A percentile compares a stretch with the other conserved stretches of the same genome.
These are phyloP conservation scores for Sclerotinia minor DNA, from an alignment of 2,329 filamentous ascomycete species.

Conservation along the genomic window DNA sequence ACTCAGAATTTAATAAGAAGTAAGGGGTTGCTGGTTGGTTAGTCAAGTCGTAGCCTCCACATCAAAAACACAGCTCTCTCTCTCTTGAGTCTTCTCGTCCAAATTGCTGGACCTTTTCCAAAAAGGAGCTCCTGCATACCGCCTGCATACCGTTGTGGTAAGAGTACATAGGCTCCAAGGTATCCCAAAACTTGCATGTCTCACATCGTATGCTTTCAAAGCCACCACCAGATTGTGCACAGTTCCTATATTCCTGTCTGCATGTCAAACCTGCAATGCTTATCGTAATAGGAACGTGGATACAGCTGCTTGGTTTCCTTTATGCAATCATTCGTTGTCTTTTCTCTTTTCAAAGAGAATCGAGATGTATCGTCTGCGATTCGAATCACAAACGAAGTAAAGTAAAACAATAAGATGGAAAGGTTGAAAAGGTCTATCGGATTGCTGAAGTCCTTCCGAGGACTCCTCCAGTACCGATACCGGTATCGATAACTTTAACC, in stretches of 20 bases:
- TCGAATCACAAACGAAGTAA: background rate
- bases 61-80: background rate
- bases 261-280: conserved; percentile 2
- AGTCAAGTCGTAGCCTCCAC: background rate
- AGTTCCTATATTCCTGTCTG: background rate
- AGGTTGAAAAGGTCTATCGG: background rate
- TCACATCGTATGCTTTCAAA: background rate
- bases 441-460: background rate
- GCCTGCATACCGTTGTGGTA: background rate
- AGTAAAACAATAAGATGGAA: background rate
- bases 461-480: too few relatives aligned
- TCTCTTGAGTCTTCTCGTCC: too few relatives aligned
- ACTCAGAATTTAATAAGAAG: background rate
- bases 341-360: background rate
- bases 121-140: conserved; percentile 14
- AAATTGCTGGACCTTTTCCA: background rate
- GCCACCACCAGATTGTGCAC: conserved; percentile 10
- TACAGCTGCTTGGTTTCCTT: conserved; percentile 19
- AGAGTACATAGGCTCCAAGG: background rate
- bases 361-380: background rate
- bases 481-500: too few relatives aligned
- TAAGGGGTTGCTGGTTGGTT: background rate
- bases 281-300: conserved; percentile 19
- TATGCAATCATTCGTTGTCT: conserved; percentile 14
- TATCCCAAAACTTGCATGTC: conserved; percentile 8